Conservation (phyloP, 1,284 basidiomycete genomes). For the Leccinum huronense region DNA sequence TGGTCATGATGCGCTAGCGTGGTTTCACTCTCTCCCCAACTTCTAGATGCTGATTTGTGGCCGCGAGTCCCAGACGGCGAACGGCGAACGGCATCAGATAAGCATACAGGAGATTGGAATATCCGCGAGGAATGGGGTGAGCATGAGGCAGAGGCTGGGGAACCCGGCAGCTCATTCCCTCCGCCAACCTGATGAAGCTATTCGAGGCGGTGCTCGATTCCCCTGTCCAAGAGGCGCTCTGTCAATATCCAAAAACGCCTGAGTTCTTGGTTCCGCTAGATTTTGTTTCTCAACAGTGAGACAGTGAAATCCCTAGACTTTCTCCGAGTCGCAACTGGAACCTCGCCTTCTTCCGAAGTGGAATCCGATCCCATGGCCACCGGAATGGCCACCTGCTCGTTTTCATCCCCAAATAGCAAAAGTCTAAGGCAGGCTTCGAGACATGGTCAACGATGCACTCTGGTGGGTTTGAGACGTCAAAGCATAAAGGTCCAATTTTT, state of each 20-base stretch:
- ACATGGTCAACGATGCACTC: conserved; percentile 71
- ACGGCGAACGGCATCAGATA: conserved; percentile 59
- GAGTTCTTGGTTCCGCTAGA: conserved; percentile 74
- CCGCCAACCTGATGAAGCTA: conserved; percentile 45
- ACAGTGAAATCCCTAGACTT: conserved; percentile 51
- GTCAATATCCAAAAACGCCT: conserved; percentile 65
- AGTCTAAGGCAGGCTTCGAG: conserved; percentile 81
- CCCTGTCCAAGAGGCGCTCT: conserved; percentile 44
- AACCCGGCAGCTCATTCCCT: conserved; percentile 48
- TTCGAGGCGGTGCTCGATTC: conserved; percentile 75
- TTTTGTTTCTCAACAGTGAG: conserved; percentile 62
- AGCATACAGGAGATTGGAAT: conserved; percentile 61
- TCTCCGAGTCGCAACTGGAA: conserved; percentile 27
- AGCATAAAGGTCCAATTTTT: conserved; percentile 76
- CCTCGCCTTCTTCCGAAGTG: conserved; percentile 48
- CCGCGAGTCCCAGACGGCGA: conserved; percentile 55
- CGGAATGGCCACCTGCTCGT: conserved; percentile 42
- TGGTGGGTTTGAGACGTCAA: conserved; percentile 68
- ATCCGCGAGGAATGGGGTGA: conserved; percentile 39
- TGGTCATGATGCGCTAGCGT: conserved; percentile 70
- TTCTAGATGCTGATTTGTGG: conserved; percentile 46
- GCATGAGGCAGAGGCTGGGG: conserved; percentile 41
- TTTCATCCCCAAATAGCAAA: conserved; percentile 67
- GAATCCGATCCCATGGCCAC: conserved; percentile 53
- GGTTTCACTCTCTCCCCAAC: conserved; percentile 49